Base-by-base conservation (phyloP, 768 basidiomycete genomes). In the Mycena rosella region DNA sequence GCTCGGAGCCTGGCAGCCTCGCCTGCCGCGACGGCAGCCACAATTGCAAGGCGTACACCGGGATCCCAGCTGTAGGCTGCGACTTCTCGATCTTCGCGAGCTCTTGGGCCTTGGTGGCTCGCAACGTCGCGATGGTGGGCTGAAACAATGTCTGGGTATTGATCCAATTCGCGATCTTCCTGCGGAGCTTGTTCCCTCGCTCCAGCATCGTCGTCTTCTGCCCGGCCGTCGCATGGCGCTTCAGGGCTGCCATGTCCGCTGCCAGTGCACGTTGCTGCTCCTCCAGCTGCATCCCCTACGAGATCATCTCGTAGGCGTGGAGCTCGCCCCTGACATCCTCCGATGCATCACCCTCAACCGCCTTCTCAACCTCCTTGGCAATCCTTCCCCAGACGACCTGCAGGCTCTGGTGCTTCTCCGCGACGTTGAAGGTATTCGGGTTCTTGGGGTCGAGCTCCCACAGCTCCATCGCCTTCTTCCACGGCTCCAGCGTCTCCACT, bases 201-300 rank as follows among this genome's bases (percentile, higher is more conserved):
- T 38, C 73, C 74, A 1, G 74, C 71, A 22, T 81, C 79, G 55
- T 82, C 75, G 4, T 83, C 42, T 42, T 52, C 26, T 52, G 49
- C 9, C 38, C n/a, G 8, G 29, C 60, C 4, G 60, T 51, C 11
- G 48, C 0, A 74, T 77, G 42, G 77, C 75, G 1, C 63, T 45
- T 0, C 74, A 67, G 6, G 67, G 47, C 57, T 2, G 13, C 30
- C 1, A 10, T 24, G 30, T 59, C 57, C 8, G 20, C 17, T 0
- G n/a, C 22, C 20, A 59, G 32, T 1, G 60, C 34, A 7, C 60
- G 36, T 20, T 61, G 60, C 60, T 51, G 60, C 38, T 51, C 24
- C 49, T 61, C 60, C 10, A 61, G 60, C 48, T 52, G 34, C 24
- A 61, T 27, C 6, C 60, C 60, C 60, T 52, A 52, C 0, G 34